These are phyloP conservation scores for Tephrocybe sp. DNA, from an alignment of 768 basidiomycete genomes.

Conservation along the genomic window DNA sequence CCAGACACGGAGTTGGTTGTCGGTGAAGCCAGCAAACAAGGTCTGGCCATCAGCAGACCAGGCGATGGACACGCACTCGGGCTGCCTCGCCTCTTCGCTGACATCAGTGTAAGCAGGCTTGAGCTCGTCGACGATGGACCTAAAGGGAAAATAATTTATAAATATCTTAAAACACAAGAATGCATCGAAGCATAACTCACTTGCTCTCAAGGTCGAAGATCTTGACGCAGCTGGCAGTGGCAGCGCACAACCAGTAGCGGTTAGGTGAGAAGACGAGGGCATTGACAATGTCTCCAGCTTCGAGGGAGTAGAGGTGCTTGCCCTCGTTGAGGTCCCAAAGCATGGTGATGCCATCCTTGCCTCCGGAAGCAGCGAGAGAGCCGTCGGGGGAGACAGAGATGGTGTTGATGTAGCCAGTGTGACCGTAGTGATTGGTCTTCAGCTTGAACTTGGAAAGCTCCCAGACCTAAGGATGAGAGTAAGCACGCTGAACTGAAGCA, in stretches of 20 bases:
- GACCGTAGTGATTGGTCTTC: constrained; percentile 99
- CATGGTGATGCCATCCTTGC: constrained; percentile 99
- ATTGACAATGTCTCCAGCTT: constrained; percentile 98
- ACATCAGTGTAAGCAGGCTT: constrained; percentile 90
- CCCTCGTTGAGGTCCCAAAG: constrained; percentile 99
- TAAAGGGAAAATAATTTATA: constrained; percentile 25
- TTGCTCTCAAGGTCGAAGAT: constrained; percentile 99
- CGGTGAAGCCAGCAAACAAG: constrained; percentile 95
- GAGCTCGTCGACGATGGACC: constrained; percentile 98
- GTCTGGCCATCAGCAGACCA: constrained; percentile 99
- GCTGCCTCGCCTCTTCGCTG: constrained; percentile 66
- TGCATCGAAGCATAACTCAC: constrained; percentile 44
- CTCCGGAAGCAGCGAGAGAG: constrained; percentile 97
- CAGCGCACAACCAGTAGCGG: constrained; percentile 99
- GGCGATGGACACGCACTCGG: constrained; percentile 94
- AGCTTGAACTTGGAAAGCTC: constrained; percentile 99
- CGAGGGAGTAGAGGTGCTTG: constrained; percentile 99
- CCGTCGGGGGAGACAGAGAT: constrained; percentile 98
- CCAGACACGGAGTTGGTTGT: constrained; percentile 93
- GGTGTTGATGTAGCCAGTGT: constrained; percentile 99
- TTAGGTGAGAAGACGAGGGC: constrained; percentile 99
- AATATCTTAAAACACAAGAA: neutral
- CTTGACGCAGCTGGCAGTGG: constrained; percentile 95
- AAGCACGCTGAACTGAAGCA: constrained; percentile 15
- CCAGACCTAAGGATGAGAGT: constrained; percentile 73